phyloP scores from a whole-genome alignment of 345 rosid genomes.

The Hevea brasiliensis region DNA sequence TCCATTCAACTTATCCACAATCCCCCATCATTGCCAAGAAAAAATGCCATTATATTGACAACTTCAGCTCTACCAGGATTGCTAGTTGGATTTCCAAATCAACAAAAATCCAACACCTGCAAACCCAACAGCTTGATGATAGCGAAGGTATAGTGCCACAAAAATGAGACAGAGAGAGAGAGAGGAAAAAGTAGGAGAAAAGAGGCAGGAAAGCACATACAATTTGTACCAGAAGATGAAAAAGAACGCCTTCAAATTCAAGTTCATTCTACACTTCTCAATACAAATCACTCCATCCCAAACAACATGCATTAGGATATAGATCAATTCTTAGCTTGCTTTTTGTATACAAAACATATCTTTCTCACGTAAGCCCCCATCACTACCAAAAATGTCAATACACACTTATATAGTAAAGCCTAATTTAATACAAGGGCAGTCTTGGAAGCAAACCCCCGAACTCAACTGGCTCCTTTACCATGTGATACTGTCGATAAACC shows the following conservation, averaged over 20 bases:
- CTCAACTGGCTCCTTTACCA: slow-evolving; percentile 17
- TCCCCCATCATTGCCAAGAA: not conserved
- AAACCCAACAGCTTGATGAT: not conserved
- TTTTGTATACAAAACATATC: slow-evolving; percentile 22
- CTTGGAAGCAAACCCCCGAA: slow-evolving; percentile 14
- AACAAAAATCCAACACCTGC: not conserved
- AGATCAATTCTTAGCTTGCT: slow-evolving; percentile 5
- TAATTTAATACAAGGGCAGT: slow-evolving; percentile 11
- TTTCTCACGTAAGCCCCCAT: slow-evolving; percentile 11
- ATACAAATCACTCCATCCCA: slow-evolving; percentile 22
- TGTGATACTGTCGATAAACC: slow-evolving; percentile 19
- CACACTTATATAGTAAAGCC: slow-evolving; percentile 16
- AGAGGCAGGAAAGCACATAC: not conserved
- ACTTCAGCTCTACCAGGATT: not conserved
- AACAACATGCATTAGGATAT: slow-evolving; percentile 16
- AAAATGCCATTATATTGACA: not conserved
- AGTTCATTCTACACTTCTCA: not conserved
- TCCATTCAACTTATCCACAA: not conserved
- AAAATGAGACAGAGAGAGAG: not conserved
- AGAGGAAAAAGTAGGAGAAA: not conserved
- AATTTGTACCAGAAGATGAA: not conserved
- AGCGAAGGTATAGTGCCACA: not conserved
- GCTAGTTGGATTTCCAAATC: not conserved
- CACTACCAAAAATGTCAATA: slow-evolving; percentile 28
- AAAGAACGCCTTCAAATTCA: slow-evolving; percentile 19